Conservation (phyloP, 1,139 yeast species). For the Yamadazyma songkhlaensis region DNA sequence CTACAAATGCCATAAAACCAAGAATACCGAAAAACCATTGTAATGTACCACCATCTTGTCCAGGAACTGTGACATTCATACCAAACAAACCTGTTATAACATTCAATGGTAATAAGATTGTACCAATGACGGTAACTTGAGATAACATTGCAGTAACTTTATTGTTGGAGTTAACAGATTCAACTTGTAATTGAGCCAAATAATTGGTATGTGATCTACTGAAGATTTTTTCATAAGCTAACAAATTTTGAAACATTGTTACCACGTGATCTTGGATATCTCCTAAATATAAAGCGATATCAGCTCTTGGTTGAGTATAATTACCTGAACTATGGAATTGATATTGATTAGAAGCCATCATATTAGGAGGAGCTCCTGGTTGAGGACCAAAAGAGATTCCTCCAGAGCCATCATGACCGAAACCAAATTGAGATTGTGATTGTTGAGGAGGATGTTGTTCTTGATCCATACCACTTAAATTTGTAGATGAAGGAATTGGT, state of each 20-base stretch:
- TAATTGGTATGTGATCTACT: conserved; percentile 90
- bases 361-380: conserved; percentile 17
- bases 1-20: conserved; percentile 35
- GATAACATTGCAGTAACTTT: conserved; percentile 84
- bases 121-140: conserved; percentile 87
- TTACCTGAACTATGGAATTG: conserved; percentile 16
- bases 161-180: conserved; percentile 80
- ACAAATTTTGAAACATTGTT: conserved; percentile 89
- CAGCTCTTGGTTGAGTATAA: conserved; percentile 70
- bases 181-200: conserved; percentile 91
- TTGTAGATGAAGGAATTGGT: conserved; percentile 10
- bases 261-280: conserved; percentile 98
- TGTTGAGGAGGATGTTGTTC: conserved; percentile 4
- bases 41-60: conserved; percentile 37
- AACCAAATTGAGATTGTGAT: conserved; percentile 10
- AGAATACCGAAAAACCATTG: conserved; percentile 38
- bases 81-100: conserved; percentile 91
- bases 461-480: conserved; percentile 8
- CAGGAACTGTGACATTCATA: conserved; percentile 92
- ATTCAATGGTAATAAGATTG: conserved; percentile 85
- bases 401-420: conserved; percentile 15
- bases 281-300: conserved; percentile 83
- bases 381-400: conserved; percentile 21
- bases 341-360: conserved; percentile 16
- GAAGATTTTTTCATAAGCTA: conserved; percentile 89